Evolutionary conservation across 2,329 filamentous ascomycete genomes (phyloP), one percentile per base, ranked within the genome.

Genomic region (Elsinoe arachidis): DNA sequence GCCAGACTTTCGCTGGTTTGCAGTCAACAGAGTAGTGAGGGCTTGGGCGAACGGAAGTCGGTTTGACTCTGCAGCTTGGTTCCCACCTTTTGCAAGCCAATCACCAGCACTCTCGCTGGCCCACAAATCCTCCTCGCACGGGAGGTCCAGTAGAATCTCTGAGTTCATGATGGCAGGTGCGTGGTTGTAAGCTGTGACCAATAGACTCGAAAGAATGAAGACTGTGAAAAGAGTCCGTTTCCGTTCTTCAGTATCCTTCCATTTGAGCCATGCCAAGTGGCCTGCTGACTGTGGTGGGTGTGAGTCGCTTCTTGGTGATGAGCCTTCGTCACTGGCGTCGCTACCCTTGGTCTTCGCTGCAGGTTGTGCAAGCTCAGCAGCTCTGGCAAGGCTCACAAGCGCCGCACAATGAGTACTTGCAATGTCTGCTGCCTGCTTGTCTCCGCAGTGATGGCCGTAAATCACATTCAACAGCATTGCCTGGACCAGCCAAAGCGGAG

Each of bases 401-500:
- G 91, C 89, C 6, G 90, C 88, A 68, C 89, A 95, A 69, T 97
- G 92, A 1, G 88, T 96, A 61, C 87, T 91, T 1, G 92, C 92
- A 66, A 95, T 95, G 68, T 96, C 90, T 60, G 88, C 90, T 19
- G 90, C 87, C 56, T 84, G 86, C 74, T 95, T 92, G 69, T 97
- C 92, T 37, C 88, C 90, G 69, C 90, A 95, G 63, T 95, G 95
- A 70, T 96, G 89, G 12, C 92, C 92, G 68, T 96, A 97, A 14
- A 96, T 88, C 37, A 97, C 88, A 68, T 96, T 97, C 53, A 99
- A 79, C 7, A 97, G 77, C 92, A 97, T 97, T 0, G 92, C 90
- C 72, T 97, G 93, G 14, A 97, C 90, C 23, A 99, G 79, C 91
- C 92, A 97, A 39, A 96, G 79, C 0, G 92, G 92, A 1, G 91